These are phyloP conservation scores for Puccinia polysora DNA, from an alignment of 1,284 basidiomycete species.

Conservation along the genomic window DNA sequence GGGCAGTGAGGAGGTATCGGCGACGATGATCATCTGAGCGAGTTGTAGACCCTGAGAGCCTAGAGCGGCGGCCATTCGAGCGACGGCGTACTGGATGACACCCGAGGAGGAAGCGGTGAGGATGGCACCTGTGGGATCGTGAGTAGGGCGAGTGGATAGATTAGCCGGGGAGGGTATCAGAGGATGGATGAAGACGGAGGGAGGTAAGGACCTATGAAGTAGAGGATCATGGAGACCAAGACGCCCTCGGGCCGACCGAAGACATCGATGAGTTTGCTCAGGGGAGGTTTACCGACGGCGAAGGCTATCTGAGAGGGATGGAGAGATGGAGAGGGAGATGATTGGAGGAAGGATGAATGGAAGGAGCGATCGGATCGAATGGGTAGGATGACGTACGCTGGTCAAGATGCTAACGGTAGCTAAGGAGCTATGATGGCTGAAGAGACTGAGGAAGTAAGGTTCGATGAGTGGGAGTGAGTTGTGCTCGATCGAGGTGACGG, in stretches of 20 bases:
- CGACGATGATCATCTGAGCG: constrained; percentile 51
- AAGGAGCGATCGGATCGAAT: too few species aligned
- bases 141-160: neutral
- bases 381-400: too few species aligned
- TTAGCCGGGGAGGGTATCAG: constrained; percentile 43
- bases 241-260: constrained; percentile 51
- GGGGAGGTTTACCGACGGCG: constrained; percentile 50
- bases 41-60: constrained; percentile 51
- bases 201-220: constrained; percentile 45
- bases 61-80: constrained; percentile 47
- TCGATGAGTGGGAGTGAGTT: constrained; percentile 50
- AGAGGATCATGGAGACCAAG: constrained; percentile 48
- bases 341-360: neutral
- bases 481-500: constrained; percentile 48
- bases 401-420: constrained; percentile 49
- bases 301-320: constrained; percentile 46
- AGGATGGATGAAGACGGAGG: neutral
- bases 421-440: constrained; percentile 49
- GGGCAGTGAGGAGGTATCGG: constrained; percentile 50
- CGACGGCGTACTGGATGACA: constrained; percentile 47
- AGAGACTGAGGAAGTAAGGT: constrained; percentile 50
- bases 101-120: constrained; percentile 47
- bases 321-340: neutral
- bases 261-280: constrained; percentile 51
- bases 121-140: constrained; percentile 25